phyloP scores from a whole-genome alignment of 495 filamentous ascomycete species.

The Patellaria atrata region DNA sequence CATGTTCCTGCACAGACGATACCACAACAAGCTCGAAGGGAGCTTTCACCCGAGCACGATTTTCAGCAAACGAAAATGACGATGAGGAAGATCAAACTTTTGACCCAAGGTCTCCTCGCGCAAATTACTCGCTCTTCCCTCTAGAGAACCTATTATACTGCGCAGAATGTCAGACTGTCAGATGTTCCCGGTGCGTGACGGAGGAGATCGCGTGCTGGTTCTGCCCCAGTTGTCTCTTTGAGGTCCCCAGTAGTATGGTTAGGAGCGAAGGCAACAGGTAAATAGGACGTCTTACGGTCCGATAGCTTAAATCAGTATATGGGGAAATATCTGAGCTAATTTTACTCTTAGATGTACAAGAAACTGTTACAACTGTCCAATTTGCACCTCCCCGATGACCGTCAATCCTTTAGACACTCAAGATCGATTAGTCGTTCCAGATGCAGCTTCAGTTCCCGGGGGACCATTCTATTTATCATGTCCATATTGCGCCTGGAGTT shows the following conservation, averaged over 20 bases:
- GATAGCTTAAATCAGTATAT: too few relatives aligned
- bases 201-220: conserved; percentile 92
- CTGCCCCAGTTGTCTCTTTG: conserved; percentile 92
- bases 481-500: conserved; percentile 82
- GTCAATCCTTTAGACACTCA: conserved; percentile 46
- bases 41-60: conserved; percentile 25
- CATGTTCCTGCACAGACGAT: conserved; percentile 74
- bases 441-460: conserved; percentile 7
- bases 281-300: too few relatives aligned
- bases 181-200: conserved; percentile 77
- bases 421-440: too few relatives aligned
- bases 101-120: conserved; percentile 66
- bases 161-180: conserved; percentile 90
- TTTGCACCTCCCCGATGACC: conserved; percentile 67
- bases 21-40: conserved; percentile 31
- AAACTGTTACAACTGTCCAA: conserved; percentile 88
- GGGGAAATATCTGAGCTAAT: conserved; percentile 12
- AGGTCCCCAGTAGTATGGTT: conserved; percentile 78
- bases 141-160: conserved; percentile 92
- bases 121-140: conserved; percentile 81
- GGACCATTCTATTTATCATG: conserved; percentile 67
- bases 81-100: conserved; percentile 70
- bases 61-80: conserved; percentile 33
- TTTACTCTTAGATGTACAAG: conserved; percentile 56
- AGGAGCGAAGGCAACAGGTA: conserved; percentile 89